A percentile compares a stretch with the other conserved stretches of the same genome.
Conservation (phyloP, 2,329 filamentous ascomycete genomes). For the Cryphonectria parasitica region DNA sequence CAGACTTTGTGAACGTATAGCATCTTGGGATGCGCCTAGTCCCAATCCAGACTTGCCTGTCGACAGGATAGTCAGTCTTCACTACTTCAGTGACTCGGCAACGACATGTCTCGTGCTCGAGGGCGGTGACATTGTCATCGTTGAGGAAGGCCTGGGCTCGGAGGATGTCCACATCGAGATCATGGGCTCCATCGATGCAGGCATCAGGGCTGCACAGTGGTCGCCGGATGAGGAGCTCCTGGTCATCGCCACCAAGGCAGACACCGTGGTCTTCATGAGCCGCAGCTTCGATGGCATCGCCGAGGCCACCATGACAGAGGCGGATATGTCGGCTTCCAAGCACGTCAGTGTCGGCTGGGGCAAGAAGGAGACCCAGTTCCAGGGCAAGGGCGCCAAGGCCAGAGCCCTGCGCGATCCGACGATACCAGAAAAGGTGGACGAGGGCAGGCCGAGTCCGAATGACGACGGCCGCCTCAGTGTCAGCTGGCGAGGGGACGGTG, state of each 20-base stretch:
- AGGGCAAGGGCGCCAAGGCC: constrained; percentile 85
- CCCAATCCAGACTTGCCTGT: constrained; percentile 74
- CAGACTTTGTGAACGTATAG: constrained; percentile 54
- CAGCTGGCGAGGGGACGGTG: constrained; percentile 93
- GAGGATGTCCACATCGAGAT: constrained; percentile 88
- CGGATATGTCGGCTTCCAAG: constrained; percentile 84
- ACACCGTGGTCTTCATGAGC: constrained; percentile 90
- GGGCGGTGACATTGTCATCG: constrained; percentile 87
- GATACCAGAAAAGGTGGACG: constrained; percentile 88
- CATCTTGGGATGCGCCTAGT: constrained; percentile 87
- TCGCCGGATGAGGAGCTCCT: constrained; percentile 94
- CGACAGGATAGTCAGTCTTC: constrained; percentile 78
- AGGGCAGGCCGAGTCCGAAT: constrained; percentile 73
- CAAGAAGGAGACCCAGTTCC: constrained; percentile 97
- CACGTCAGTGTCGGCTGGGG: constrained; percentile 98
- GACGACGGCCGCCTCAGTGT: constrained; percentile 76
- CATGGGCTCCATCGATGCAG: constrained; percentile 89
- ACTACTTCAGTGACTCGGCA: constrained; percentile 81
- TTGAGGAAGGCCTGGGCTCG: constrained; percentile 63
- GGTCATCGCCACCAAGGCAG: constrained; percentile 76
- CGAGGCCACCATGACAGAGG: constrained; percentile 70
- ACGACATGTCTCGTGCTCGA: constrained; percentile 83
- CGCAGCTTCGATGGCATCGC: constrained; percentile 83
- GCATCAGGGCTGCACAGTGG: constrained; percentile 88
- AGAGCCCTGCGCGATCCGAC: constrained; percentile 89